These are phyloP conservation scores for Echeveria elegans DNA, from an alignment of 164 flowering plant genomes.

Conservation along the genomic window DNA sequence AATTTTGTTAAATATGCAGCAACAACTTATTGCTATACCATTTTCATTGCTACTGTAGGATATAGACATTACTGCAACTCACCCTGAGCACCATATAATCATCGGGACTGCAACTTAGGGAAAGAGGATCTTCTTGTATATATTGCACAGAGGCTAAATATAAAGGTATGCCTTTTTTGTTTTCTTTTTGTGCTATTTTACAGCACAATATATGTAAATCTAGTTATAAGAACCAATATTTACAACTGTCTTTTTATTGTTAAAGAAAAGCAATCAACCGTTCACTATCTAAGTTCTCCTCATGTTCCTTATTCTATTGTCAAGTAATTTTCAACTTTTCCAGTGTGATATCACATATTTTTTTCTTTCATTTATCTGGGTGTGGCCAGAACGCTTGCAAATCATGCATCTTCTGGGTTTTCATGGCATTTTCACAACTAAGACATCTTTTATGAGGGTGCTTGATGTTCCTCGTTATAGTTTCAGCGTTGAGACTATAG, in stretches of 20 bases:
- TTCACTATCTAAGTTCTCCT: no score
- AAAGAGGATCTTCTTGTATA: conserved; percentile 76
- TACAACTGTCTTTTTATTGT: no score
- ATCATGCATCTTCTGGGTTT: conserved; percentile 78
- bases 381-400: conserved; percentile 89
- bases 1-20: no score
- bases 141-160: conserved; percentile 43
- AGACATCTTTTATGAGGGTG: conserved; percentile 63
- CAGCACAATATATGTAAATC: no score
- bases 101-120: conserved; percentile 70
- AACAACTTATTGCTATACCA: neutral
- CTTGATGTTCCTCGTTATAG: conserved; percentile 85
- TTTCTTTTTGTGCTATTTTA: no score
- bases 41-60: conserved; percentile 31
- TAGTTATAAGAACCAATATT: no score
- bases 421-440: conserved; percentile 59
- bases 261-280: neutral
- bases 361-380: conserved; percentile 57
- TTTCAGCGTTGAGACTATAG: conserved; percentile 59
- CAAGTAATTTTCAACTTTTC: neutral
- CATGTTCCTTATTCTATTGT: no score
- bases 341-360: conserved; percentile 3
- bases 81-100: conserved; percentile 69
- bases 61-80: conserved; percentile 54
- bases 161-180: conserved; percentile 37